Evolutionary conservation across 495 filamentous ascomycete genomes (phyloP).

Genomic region (Trichoderma orchidacearum): DNA sequence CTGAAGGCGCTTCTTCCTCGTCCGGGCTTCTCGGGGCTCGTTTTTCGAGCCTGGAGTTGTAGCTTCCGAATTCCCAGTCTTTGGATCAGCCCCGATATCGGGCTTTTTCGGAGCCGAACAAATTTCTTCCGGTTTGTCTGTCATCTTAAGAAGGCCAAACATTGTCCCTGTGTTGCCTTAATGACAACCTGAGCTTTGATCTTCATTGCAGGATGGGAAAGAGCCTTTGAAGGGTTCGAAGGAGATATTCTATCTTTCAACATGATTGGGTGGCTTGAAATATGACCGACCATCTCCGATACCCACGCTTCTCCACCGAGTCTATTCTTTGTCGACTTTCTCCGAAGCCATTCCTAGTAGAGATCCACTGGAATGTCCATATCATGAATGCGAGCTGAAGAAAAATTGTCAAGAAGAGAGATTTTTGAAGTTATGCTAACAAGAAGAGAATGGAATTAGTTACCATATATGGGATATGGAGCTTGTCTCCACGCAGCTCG

Average conservation of each 20-base stretch:
- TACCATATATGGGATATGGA: neutral
- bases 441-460: no score
- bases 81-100: neutral
- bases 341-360: neutral
- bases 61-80: neutral
- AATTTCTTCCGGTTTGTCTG: neutral
- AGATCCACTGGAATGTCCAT: neutral
- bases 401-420: no score
- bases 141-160: neutral
- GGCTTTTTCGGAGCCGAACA: neutral
- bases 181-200: neutral
- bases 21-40: neutral
- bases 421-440: no score
- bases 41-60: neutral
- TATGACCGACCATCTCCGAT: neutral
- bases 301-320: neutral
- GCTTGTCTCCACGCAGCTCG: neutral
- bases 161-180: neutral
- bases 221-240: neutral
- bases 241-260: neutral
- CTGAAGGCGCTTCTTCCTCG: slow-evolving; percentile 8
- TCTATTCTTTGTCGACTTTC: neutral
- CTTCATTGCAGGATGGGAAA: neutral
- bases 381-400: neutral
- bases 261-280: neutral